These are phyloP conservation scores for Novymonas esmeraldas DNA, from an alignment of 208 protist species.

Conservation along the genomic window DNA sequence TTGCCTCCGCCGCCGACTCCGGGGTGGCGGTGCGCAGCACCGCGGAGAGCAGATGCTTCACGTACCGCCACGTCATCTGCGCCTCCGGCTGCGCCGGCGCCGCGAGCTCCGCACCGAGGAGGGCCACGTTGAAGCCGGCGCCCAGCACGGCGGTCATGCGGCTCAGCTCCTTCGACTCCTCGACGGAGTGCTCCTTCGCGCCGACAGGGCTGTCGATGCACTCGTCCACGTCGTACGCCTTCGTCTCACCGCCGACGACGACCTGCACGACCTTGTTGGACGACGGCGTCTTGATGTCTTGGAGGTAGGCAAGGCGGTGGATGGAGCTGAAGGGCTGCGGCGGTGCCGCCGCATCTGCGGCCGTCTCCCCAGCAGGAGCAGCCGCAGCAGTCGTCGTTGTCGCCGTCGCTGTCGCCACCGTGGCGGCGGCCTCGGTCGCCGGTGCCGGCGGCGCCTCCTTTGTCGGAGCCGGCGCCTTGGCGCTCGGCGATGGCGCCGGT, in stretches of 20 bases:
- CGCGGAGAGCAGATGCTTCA: slow-evolving; percentile 32
- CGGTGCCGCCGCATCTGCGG: not conserved
- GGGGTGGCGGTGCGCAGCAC: slow-evolving; percentile 21
- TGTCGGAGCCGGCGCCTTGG: not conserved
- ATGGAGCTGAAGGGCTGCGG: slow-evolving; percentile 44
- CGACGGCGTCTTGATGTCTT: slow-evolving; percentile 26
- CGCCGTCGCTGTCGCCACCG: no score
- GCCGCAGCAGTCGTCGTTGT: no score
- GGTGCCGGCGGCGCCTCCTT: slow-evolving; percentile 6
- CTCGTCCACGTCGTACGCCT: slow-evolving; percentile 63
- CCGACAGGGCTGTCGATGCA: slow-evolving; percentile 30
- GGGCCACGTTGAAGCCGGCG: slow-evolving; percentile 46
- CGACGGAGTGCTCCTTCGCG: slow-evolving; percentile 4
- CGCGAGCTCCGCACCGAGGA: slow-evolving; percentile 50
- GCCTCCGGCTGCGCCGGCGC: slow-evolving; percentile 20
- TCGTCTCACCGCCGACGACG: slow-evolving; percentile 35
- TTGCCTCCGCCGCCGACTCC: slow-evolving; percentile 28
- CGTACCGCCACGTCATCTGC: slow-evolving; percentile 53
- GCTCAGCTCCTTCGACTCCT: slow-evolving; percentile 42
- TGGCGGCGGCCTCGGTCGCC: no score
- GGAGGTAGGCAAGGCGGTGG: slow-evolving; percentile 49
- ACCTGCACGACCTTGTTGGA: slow-evolving; percentile 44
- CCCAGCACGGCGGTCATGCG: slow-evolving; percentile 42
- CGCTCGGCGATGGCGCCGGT: not conserved
- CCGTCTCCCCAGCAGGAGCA: no score